Evolutionary conservation across 495 filamentous ascomycete genomes (phyloP), one percentile per base, ranked within the genome.

Genomic region (Neurospora sp.): DNA sequence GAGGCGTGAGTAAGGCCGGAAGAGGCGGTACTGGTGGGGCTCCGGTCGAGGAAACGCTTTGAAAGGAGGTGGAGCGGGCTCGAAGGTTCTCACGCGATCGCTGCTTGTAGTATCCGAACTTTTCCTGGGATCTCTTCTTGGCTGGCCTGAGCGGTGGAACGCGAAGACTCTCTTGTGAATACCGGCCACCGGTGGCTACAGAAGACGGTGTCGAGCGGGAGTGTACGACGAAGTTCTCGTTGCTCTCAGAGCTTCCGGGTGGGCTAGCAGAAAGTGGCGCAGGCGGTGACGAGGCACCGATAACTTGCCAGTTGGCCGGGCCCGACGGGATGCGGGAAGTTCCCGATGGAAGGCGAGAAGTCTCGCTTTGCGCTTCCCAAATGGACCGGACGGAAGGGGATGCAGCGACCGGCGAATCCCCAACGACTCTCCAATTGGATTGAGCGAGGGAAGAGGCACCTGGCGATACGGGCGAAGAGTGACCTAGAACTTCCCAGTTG

Each of bases 151-250:
- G 75, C 5, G 87, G 86, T 16, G 85, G 83, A n/a, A 88, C 83
- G 10, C 83, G 74, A 39, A 88, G 80, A 68, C 86, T 88, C 72
- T 88, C 86, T 70, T 86, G 85, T 6, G 87, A 88, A 78, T 88
- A 88, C 10, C 73, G 80, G 18, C 73, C 37, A 48, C 80, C 73
- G 70, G 76, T 74, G 42, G 69, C 74, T 9, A 78, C 72, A 18
- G 83, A 86, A 8, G 81, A 77, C 11, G 82, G 70, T 0, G 85
- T 84, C 35, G 81, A 75, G 20, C 83, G 80, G 39, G 83, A 82
- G 75, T 85, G 79, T 40, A 87, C 40, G 35, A 87, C 76, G 76
- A 84, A 87, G 74, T 86, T 86, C 74, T 83, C 79, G 75, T 75
- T 71, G 40, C 76, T 76, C 71, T 77, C 72, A 0, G 76, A 74